These are phyloP conservation scores for Ichthyophthirius multifiliis DNA, from an alignment of 169 alveolate species.

Conservation along the genomic window DNA sequence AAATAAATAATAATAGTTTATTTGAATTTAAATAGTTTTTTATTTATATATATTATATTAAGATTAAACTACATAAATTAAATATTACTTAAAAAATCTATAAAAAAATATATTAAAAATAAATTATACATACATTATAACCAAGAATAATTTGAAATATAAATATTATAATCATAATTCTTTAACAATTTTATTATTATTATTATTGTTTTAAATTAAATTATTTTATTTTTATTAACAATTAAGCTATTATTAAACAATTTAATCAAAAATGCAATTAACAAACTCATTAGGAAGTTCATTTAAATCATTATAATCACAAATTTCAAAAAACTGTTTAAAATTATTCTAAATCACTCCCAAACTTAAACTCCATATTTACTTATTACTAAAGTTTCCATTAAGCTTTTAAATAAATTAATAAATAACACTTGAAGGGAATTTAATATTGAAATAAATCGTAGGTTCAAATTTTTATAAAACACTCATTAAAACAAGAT, in stretches of 20 bases:
- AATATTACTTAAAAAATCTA: too few relatives aligned
- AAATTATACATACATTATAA: too few relatives aligned
- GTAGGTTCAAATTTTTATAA: neutral
- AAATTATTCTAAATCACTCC: neutral
- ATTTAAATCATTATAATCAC: neutral
- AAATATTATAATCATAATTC: too few relatives aligned
- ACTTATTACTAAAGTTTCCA: neutral
- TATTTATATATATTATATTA: too few relatives aligned
- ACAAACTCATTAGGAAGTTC: neutral
- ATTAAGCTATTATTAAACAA: neutral
- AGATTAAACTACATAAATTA: too few relatives aligned
- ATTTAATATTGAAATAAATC: neutral
- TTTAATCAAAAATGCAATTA: neutral
- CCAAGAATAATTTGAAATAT: too few relatives aligned
- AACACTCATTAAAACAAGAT: neutral
- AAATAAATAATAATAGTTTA: too few relatives aligned
- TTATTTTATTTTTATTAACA: neutral
- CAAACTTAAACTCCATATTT: neutral
- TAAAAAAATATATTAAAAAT: too few relatives aligned
- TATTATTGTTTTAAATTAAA: too few relatives aligned
- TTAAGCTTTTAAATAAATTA: neutral
- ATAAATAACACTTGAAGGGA: neutral
- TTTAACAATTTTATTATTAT: too few relatives aligned
- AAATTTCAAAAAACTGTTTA: neutral
- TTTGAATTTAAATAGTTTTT: too few relatives aligned